Evolutionary conservation across 768 basidiomycete genomes (phyloP).

Genomic region (Boletellus ananiceps): DNA sequence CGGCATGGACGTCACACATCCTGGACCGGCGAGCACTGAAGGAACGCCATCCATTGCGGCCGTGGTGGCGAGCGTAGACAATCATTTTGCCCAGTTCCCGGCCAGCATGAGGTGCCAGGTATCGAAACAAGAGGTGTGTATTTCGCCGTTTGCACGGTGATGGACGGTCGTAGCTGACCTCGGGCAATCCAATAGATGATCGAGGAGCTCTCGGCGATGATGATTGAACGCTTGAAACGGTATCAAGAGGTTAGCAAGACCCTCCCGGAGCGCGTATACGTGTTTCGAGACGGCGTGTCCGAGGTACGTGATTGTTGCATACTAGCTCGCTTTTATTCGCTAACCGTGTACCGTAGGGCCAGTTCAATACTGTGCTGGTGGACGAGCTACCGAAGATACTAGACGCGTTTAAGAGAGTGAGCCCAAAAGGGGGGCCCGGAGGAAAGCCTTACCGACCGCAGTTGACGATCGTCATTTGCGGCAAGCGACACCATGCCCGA

Average conservation of each 20-base stretch:
- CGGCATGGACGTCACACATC: slow-evolving; percentile 83
- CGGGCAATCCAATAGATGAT: slow-evolving; percentile 53
- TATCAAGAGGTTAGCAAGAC: slow-evolving; percentile 52
- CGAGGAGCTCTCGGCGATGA: slow-evolving; percentile 57
- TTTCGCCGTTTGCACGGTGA: not conserved
- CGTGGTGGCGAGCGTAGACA: slow-evolving; percentile 73
- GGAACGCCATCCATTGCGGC: slow-evolving; percentile 84
- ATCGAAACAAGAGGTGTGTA: slow-evolving; percentile 25
- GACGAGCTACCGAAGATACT: slow-evolving; percentile 60
- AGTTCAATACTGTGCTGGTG: slow-evolving; percentile 58
- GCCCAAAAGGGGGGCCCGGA: slow-evolving; percentile 38
- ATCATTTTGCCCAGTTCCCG: slow-evolving; percentile 70
- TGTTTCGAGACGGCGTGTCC: slow-evolving; percentile 82
- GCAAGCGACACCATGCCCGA: slow-evolving; percentile 60
- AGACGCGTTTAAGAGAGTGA: slow-evolving; percentile 49
- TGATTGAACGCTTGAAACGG: slow-evolving; percentile 59
- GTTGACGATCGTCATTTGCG: slow-evolving; percentile 74
- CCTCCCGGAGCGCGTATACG: slow-evolving; percentile 63
- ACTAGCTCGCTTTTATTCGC: not conserved
- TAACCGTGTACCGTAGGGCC: slow-evolving; percentile 47
- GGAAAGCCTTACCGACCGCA: slow-evolving; percentile 51
- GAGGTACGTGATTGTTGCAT: slow-evolving; percentile 43
- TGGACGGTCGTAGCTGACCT: not conserved
- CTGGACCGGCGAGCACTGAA: slow-evolving; percentile 57
- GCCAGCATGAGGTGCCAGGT: slow-evolving; percentile 67